Percentiles rank a stretch among this genome's conserved stretches.
These are phyloP conservation scores for Tylopilus balloui DNA, from an alignment of 768 basidiomycete genomes.

Conservation along the genomic window DNA sequence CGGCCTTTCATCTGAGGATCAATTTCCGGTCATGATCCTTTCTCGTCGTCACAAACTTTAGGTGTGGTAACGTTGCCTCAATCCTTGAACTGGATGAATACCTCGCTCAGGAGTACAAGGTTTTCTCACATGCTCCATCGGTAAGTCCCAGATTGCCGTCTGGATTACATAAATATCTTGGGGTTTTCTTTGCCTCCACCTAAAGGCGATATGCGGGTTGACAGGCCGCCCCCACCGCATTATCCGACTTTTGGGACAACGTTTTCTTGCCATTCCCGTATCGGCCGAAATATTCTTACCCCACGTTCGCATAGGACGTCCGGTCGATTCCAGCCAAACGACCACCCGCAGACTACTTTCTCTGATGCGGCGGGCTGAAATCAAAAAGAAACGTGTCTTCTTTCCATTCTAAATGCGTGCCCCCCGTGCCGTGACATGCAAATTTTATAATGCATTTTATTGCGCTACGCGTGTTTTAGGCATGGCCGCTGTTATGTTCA, in stretches of 20 bases:
- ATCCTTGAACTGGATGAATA: constrained; percentile 93
- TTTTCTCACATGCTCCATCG: constrained; percentile 86
- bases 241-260: not conserved
- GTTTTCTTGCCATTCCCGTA: not conserved
- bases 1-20: constrained; percentile 14
- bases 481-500: constrained; percentile 22
- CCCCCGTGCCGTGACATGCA: constrained; percentile 18
- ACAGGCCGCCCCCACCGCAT: constrained; percentile 2
- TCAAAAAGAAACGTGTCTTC: constrained; percentile 7
- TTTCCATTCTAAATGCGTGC: constrained; percentile 16
- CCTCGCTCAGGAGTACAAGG: constrained; percentile 91
- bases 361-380: constrained; percentile 37
- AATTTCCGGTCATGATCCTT: constrained; percentile 24
- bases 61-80: constrained; percentile 94
- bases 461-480: constrained; percentile 26
- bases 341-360: constrained; percentile 84
- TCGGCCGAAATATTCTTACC: not conserved
- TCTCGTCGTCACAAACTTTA: constrained; percentile 29
- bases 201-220: constrained; percentile 29
- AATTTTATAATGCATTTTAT: constrained; percentile 10
- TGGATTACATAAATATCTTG: constrained; percentile 15
- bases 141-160: constrained; percentile 41
- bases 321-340: constrained; percentile 78
- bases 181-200: constrained; percentile 7
- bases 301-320: constrained; percentile 52